Base-by-base conservation (phyloP, 1,284 basidiomycete species). In the Melanopsichium pennsylvanicum region DNA sequence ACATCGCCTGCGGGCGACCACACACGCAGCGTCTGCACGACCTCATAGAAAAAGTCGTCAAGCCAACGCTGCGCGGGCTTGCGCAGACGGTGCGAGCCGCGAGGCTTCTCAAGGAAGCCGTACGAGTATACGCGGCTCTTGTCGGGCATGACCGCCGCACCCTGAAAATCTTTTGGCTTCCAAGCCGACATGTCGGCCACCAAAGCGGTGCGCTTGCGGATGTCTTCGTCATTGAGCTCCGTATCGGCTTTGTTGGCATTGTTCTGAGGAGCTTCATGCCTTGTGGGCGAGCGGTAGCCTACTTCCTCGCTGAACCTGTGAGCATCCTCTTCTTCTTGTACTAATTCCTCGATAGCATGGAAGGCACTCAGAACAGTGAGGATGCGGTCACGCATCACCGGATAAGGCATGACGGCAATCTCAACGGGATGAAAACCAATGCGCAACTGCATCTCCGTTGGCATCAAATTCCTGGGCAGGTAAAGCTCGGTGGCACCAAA, bases 381-480 rank as follows among this genome's bases (percentile, higher is more conserved):
- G 12, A 70, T n/a, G 13, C 57, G 47, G 34, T 70, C 67, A 11
- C 67, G 60, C 52, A 70, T 64, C 39, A 43, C 35, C 6, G 67
- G 67, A 19, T 56, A 70, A 13, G 67, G 67, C 48, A 70, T 19
- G 13, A 70, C 67, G 9, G 67, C 67, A 11, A 70, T 57, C 43
- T 70, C 67, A 34, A 70, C 35, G 8, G 67, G 67, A 33, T 70
- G 67, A 31, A 70, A 70, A 16, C 67, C 67, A 11, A 70, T 50
- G 29, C 67, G 56, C 43, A 70, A 41, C 54, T 70, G 67, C 50
- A 48, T 49, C 41, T 70, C 67, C 16, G 67, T 70, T 25, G 67
- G 67, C 67, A 70, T 70, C 33, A 70, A 32, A 23, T 70, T 70
- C 39, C 48, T 55, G 10, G 67, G 67, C 31, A 70, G 41, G n/a